These are phyloP conservation scores for Corymbia citriodora DNA, from an alignment of 441 rosid genomes.

Conservation along the genomic window DNA sequence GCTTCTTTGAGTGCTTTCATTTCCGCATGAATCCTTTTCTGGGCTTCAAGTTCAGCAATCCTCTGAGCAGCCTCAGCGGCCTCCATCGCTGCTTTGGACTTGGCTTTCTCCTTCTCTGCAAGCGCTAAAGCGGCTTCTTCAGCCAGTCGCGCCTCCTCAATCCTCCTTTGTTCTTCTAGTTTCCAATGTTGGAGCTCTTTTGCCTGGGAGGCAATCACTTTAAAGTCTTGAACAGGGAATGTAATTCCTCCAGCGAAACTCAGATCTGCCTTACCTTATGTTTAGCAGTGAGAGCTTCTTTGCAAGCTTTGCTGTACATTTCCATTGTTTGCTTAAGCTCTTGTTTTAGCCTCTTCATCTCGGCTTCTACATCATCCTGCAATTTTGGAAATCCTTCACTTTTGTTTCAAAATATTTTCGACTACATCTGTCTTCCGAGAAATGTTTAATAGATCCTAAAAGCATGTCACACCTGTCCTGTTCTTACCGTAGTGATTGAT, in stretches of 20 bases:
- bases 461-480: background rate
- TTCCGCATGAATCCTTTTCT: slow-evolving; percentile 63
- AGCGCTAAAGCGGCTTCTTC: slow-evolving; percentile 82
- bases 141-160: slow-evolving; percentile 70
- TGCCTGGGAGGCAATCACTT: slow-evolving; percentile 34
- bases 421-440: background rate
- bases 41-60: slow-evolving; percentile 76
- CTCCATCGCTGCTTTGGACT: slow-evolving; percentile 75
- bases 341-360: slow-evolving; percentile 89
- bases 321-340: slow-evolving; percentile 97
- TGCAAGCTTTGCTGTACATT: slow-evolving; percentile 91
- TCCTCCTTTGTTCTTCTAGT: slow-evolving; percentile 63
- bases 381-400: background rate
- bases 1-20: slow-evolving; percentile 70
- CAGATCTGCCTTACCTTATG: slow-evolving; percentile 38
- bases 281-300: slow-evolving; percentile 92
- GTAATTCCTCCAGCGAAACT: background rate
- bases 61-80: slow-evolving; percentile 90
- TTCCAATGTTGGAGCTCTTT: slow-evolving; percentile 81
- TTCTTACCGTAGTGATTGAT: slow-evolving; percentile 36
- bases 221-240: background rate
- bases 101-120: slow-evolving; percentile 80
- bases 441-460: background rate
- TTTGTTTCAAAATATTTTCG: background rate
- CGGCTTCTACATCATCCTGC: slow-evolving; percentile 89